A percentile compares a stretch with the other conserved stretches of the same genome.
Conservation (phyloP, 306 rosid genomes). For the Vigna angularis region DNA sequence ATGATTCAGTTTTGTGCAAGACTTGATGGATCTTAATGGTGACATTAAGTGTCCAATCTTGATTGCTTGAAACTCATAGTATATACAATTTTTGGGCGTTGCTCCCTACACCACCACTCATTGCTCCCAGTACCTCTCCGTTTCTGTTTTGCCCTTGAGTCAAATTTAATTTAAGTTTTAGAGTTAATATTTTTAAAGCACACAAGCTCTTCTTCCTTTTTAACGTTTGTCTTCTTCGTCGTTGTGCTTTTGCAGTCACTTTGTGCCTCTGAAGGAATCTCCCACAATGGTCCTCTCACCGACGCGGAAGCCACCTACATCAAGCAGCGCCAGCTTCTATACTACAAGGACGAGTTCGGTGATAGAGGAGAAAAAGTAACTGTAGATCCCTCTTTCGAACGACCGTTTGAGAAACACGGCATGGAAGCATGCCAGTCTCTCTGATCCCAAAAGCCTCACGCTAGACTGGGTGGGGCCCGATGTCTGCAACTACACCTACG, state of each 20-base stretch:
- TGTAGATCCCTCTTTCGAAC: conserved; percentile 75
- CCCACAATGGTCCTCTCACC: conserved; percentile 61
- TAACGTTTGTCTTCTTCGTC: not conserved
- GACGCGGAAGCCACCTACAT: conserved; percentile 64
- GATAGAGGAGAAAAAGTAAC: conserved; percentile 80
- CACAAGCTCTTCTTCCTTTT: too few species aligned
- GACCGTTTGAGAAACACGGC: conserved; percentile 68
- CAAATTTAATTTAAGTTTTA: too few species aligned
- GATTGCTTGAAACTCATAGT: too few species aligned
- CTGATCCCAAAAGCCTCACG: conserved; percentile 74
- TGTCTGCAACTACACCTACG: conserved; percentile 70
- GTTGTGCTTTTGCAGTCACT: conserved; percentile 33
- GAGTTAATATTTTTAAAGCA: too few species aligned
- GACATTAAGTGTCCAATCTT: too few species aligned
- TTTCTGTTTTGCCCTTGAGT: too few species aligned
- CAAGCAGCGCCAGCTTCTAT: conserved; percentile 81
- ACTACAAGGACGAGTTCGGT: conserved; percentile 79
- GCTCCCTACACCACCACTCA: too few species aligned
- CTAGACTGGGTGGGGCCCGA: conserved; percentile 73
- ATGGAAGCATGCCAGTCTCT: conserved; percentile 82
- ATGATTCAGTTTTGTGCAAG: too few species aligned
- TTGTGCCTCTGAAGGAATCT: conserved; percentile 32
- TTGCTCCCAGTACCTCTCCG: too few species aligned
- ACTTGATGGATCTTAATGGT: too few species aligned
- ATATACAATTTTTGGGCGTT: too few species aligned